Evolutionary conservation across 352 stramenopile species (phyloP).

Genomic region (Phytophthora macrochlamydospora): DNA sequence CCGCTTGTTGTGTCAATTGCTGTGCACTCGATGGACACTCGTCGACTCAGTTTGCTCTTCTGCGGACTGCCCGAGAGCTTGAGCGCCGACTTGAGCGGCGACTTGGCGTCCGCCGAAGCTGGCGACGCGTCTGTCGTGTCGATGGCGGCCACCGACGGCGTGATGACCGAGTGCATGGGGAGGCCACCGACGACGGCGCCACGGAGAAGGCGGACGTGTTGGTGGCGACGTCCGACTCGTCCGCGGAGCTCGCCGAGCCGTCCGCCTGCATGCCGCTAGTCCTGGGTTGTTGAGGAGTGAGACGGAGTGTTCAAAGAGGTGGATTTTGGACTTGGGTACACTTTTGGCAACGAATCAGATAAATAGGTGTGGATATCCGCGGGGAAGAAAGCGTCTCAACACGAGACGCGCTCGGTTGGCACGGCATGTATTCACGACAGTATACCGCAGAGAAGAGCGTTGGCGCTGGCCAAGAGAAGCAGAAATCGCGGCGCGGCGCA

Average conservation of each 20-base stretch:
- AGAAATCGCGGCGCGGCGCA: too few species aligned
- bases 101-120: conserved; percentile 8
- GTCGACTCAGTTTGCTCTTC: conserved; percentile 16
- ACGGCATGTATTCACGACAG: not conserved
- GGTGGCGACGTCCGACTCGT: conserved; percentile 12
- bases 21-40: conserved; percentile 35
- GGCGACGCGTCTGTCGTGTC: conserved; percentile 1
- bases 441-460: not conserved
- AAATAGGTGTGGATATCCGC: too few species aligned
- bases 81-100: conserved; percentile 26
- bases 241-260: not conserved
- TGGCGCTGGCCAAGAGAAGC: not conserved
- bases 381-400: too few species aligned
- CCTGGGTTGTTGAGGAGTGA: not conserved
- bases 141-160: conserved; percentile 4
- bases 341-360: conserved; percentile 5
- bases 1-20: conserved; percentile 6
- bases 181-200: conserved; percentile 17
- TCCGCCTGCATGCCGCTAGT: too few species aligned
- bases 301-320: not conserved
- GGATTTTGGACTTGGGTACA: not conserved
- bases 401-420: too few species aligned
- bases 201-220: conserved; percentile 12
- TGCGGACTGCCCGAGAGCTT: conserved; percentile 14
- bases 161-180: conserved; percentile 18